Evolutionary conservation across 2,329 filamentous ascomycete genomes (phyloP).

Genomic region (Lasiodiplodia hormozganensis): DNA sequence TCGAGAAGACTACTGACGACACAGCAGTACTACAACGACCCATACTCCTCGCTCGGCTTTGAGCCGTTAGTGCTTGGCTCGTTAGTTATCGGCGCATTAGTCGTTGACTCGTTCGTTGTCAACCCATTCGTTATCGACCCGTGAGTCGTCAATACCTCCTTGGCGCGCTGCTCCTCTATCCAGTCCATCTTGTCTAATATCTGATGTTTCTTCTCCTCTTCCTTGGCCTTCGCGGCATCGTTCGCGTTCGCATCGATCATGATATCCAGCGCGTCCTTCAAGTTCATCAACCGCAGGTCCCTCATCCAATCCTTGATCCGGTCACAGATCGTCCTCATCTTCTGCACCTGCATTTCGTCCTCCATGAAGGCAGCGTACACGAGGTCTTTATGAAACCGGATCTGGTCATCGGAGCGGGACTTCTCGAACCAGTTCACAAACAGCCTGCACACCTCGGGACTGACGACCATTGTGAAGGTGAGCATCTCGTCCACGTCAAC

Average conservation of each 20-base stretch:
- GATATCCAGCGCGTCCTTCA: slow-evolving; percentile 81
- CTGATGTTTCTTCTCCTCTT: no score
- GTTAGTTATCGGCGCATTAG: no score
- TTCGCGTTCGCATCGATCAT: not conserved
- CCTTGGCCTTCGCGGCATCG: not conserved
- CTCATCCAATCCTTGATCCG: not conserved
- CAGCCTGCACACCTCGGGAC: not conserved
- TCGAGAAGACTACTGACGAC: no score
- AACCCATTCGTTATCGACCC: no score
- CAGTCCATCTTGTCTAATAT: no score
- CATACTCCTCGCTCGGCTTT: no score
- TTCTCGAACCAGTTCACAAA: not conserved
- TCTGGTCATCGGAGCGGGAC: not conserved
- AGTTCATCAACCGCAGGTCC: slow-evolving; percentile 69
- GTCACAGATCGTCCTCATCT: not conserved
- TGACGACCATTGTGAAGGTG: not conserved
- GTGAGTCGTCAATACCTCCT: no score
- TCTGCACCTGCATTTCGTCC: not conserved
- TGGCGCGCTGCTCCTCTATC: no score
- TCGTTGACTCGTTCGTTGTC: no score
- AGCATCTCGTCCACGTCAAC: not conserved
- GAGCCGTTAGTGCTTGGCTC: no score
- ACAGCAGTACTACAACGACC: no score
- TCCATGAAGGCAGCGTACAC: not conserved
- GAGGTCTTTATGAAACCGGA: not conserved